Percentiles rank a stretch among this genome's conserved stretches.
phyloP scores from a whole-genome alignment of 441 rosid species.

The Corymbia citriodora region DNA sequence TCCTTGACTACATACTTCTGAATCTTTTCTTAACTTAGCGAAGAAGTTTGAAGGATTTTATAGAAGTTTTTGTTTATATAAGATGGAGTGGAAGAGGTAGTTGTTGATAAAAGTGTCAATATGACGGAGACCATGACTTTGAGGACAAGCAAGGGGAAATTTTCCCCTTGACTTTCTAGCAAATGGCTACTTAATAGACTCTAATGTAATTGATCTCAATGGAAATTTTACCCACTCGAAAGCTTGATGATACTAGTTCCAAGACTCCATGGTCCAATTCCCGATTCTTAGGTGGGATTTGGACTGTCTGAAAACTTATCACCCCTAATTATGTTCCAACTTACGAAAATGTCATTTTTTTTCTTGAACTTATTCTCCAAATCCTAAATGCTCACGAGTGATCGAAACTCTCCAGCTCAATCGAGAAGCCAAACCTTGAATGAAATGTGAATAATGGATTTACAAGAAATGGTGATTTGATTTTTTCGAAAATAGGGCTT shows the following conservation, averaged over 20 bases:
- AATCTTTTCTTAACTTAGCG: too few relatives aligned
- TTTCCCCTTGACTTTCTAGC: neutral
- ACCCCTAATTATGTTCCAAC: neutral
- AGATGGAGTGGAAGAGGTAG: neutral
- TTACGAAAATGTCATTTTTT: neutral
- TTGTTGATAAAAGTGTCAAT: too few relatives aligned
- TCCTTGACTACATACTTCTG: neutral
- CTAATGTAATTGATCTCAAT: too few relatives aligned
- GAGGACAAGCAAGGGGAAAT: neutral
- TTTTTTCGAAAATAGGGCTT: neutral
- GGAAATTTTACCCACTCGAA: too few relatives aligned
- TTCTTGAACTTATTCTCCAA: neutral
- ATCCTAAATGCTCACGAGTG: neutral
- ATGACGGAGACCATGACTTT: neutral
- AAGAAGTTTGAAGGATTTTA: neutral
- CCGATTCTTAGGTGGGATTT: neutral
- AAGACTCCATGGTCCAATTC: too few relatives aligned
- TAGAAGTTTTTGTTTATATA: too few relatives aligned
- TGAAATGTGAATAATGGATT: neutral
- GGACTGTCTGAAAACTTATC: neutral
- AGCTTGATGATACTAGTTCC: neutral
- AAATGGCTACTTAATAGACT: fast-evolving
- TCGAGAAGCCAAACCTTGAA: neutral
- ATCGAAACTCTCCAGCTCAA: neutral
- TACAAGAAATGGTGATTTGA: neutral